These are phyloP conservation scores for Fragaria vesca DNA, from an alignment of 306 rosid genomes.

Conservation along the genomic window DNA sequence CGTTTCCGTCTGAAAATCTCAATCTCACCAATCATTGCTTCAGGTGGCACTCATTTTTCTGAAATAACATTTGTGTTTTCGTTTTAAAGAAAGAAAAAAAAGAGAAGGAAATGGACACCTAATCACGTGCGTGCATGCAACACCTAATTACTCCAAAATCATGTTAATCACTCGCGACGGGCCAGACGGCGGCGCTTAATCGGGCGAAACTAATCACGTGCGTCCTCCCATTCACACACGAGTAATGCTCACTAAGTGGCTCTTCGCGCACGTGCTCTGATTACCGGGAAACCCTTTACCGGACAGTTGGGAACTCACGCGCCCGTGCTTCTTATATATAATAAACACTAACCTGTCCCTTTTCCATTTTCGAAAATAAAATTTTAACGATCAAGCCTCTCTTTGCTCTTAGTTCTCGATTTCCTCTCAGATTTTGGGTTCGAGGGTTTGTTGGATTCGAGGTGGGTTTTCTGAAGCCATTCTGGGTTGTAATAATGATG, in stretches of 20 bases:
- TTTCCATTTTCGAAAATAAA: slow-evolving; percentile 15
- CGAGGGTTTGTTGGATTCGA: slow-evolving; percentile 8
- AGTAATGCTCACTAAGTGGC: background rate
- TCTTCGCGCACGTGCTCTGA: slow-evolving; percentile 59
- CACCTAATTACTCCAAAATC: too few species aligned
- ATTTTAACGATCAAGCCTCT: slow-evolving; percentile 37
- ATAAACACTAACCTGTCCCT: background rate
- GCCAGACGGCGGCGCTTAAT: background rate
- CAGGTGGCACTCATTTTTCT: too few species aligned
- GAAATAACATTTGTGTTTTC: too few species aligned
- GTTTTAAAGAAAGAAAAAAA: too few species aligned
- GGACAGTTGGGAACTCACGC: slow-evolving; percentile 30
- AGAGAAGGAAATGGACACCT: too few species aligned
- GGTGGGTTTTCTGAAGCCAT: slow-evolving; percentile 12
- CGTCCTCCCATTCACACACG: background rate
- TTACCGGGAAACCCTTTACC: slow-evolving; percentile 30
- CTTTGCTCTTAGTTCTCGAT: background rate
- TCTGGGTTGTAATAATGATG: slow-evolving; percentile 42
- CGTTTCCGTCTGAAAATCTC: too few species aligned
- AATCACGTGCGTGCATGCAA: too few species aligned
- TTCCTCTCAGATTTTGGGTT: slow-evolving; percentile 22
- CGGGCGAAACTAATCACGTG: background rate
- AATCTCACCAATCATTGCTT: too few species aligned
- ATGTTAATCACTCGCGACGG: too few species aligned
- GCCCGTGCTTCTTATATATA: slow-evolving; percentile 26